Evolutionary conservation across 768 basidiomycete species (phyloP).

Genomic region (Rhizopogon vulgaris): DNA sequence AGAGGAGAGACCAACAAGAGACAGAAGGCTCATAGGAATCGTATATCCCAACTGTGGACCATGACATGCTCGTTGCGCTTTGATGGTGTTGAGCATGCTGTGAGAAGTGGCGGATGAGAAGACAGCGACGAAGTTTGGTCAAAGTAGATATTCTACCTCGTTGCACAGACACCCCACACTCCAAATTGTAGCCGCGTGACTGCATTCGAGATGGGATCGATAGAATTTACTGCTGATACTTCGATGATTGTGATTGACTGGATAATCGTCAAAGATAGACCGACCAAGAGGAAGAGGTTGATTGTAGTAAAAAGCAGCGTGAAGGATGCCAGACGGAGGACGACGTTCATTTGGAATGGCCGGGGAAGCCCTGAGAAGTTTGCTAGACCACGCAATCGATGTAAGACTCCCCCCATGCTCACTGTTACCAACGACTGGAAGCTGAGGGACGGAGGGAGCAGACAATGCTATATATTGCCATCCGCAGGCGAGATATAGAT

Average conservation of each 20-base stretch:
- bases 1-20: slow-evolving; percentile 37
- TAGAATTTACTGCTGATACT: slow-evolving; percentile 28
- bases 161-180: slow-evolving; percentile 78
- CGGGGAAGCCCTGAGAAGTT: slow-evolving; percentile 9
- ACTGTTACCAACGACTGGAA: neutral
- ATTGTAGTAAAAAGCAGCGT: slow-evolving; percentile 53
- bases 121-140: neutral
- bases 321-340: slow-evolving; percentile 42
- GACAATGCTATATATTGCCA: neutral
- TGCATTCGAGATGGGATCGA: slow-evolving; percentile 38
- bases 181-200: slow-evolving; percentile 67
- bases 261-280: slow-evolving; percentile 70
- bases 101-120: neutral
- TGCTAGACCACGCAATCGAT: neutral
- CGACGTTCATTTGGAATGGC: slow-evolving; percentile 41
- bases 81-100: slow-evolving; percentile 6
- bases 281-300: slow-evolving; percentile 71
- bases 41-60: slow-evolving; percentile 66
- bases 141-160: slow-evolving; percentile 28
- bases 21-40: slow-evolving; percentile 42
- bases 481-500: neutral
- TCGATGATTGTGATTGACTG: slow-evolving; percentile 59
- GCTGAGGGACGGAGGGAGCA: neutral
- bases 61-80: slow-evolving; percentile 40
- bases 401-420: neutral